Evolutionary conservation across 768 basidiomycete genomes (phyloP), one percentile per base, ranked within the genome.

Genomic region (Rubroboletus satanas): DNA sequence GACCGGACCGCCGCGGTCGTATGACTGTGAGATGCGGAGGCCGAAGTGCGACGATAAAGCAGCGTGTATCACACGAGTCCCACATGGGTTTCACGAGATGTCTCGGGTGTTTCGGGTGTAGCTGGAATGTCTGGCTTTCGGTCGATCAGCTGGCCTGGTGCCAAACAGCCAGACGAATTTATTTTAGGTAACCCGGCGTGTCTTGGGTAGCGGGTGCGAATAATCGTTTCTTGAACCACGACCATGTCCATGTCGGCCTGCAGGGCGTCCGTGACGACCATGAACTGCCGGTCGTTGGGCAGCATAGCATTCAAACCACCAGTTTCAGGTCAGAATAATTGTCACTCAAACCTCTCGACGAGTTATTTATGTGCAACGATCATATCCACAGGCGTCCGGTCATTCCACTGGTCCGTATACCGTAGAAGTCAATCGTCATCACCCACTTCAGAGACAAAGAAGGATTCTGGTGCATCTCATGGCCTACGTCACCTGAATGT

Each of bases 191-290:
- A 61, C 52, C 42, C 44, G n/a, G 37, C 39, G 29, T 39, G 45
- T 43, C 48, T 57, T 42, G 31, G 33, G 33, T 23, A 28, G 15
- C 45, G 18, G 38, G n/a, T 63, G 61, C 51, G 64, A 61, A 63
- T 17, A 59, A 36, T 54, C 31, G 48, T 55, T 48, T 49, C 62
- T 66, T 64, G 53, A 66, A 62, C 62, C 47, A 53, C 59, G 32
- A 67, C 56, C 60, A 71, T 70, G 65, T 54, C 67, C 54, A 60
- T 71, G 57, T 60, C 63, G 67, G 69, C 66, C 61, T 62, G 64
- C 41, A 62, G 63, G 67, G 55, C 69, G 67, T 59, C 66, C 47
- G 55, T 52, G 57, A 49, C 56, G 51, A 62, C 61, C 17, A 58
- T 58, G 55, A 59, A 53, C 47, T 69, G 61, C 42, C 60, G 62